These are phyloP conservation scores for Tetracentron sinense DNA, from an alignment of 164 flowering plant genomes.

Conservation along the genomic window DNA sequence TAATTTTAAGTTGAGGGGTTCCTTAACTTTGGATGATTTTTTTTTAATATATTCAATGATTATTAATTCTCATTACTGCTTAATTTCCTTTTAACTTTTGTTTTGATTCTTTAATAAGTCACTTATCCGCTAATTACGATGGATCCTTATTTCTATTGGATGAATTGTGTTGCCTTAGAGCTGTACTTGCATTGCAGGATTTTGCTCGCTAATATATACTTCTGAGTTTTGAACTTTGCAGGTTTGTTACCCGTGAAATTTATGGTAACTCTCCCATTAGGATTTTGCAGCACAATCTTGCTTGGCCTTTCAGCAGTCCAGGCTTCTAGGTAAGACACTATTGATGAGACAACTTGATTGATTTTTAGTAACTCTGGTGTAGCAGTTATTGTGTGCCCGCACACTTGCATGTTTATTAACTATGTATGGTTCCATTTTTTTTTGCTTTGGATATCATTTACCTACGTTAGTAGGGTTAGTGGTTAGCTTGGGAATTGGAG, in stretches of 20 bases:
- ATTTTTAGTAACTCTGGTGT: not conserved
- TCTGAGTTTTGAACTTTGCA: not conserved
- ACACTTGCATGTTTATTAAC: too few relatives aligned
- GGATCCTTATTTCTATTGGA: not conserved
- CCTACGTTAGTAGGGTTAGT: too few relatives aligned
- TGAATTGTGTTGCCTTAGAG: not conserved
- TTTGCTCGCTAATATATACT: not conserved
- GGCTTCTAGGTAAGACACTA: not conserved
- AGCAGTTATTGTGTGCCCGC: not conserved
- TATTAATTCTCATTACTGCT: slow-evolving; percentile 6
- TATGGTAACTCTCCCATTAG: not conserved
- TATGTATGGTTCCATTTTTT: not conserved
- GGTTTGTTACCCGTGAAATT: not conserved
- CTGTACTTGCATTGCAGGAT: slow-evolving; percentile 3
- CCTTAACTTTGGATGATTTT: slow-evolving; percentile 10
- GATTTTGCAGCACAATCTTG: not conserved
- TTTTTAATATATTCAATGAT: slow-evolving; percentile 15
- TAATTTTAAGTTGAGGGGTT: slow-evolving; percentile 10
- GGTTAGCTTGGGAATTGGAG: too few relatives aligned
- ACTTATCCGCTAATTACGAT: not conserved
- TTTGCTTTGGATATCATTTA: too few relatives aligned
- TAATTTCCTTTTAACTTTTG: not conserved
- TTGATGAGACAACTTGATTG: not conserved
- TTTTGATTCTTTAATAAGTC: not conserved
- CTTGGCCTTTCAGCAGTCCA: not conserved